Percentiles rank a stretch among this genome's conserved stretches.
Evolutionary conservation across 2,329 filamentous ascomycete species (phyloP).

Genomic region (Leptodontidium sp.): DNA sequence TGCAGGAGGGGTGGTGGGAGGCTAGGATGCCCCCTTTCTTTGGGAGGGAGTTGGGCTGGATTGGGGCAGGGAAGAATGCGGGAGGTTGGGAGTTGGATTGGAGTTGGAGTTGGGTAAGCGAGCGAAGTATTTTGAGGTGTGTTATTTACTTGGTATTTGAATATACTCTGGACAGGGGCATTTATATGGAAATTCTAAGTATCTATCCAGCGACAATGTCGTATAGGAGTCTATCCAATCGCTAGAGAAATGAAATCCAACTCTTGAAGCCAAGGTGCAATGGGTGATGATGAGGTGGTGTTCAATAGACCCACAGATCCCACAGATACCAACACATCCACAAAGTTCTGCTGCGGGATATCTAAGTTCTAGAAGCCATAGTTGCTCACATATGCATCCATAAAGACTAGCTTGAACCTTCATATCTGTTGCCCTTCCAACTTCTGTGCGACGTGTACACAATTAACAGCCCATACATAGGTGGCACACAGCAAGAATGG

Average conservation of each 20-base stretch:
- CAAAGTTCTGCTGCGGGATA: not conserved
- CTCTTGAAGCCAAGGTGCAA: not conserved
- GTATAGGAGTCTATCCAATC: too few species aligned
- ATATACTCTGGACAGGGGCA: too few species aligned
- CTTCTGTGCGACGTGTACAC: not conserved
- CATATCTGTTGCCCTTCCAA: conserved; percentile 11
- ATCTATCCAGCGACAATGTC: not conserved
- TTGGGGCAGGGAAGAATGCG: conserved; percentile 2
- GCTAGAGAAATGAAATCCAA: too few species aligned
- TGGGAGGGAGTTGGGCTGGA: not conserved
- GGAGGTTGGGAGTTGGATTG: conserved; percentile 3
- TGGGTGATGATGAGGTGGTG: not conserved
- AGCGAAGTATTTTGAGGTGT: not conserved
- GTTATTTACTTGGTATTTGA: too few species aligned
- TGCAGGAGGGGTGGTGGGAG: not conserved
- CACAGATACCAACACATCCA: conserved; percentile 3
- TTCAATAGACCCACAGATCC: conserved; percentile 1
- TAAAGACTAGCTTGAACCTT: conserved; percentile 4
- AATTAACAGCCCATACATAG: not conserved
- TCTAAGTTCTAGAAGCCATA: conserved; percentile 9
- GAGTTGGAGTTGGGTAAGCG: not conserved
- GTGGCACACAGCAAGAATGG: too few species aligned
- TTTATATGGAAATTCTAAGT: not conserved
- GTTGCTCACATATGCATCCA: conserved; percentile 1
- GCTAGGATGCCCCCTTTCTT: conserved; percentile 4